These are phyloP conservation scores for Mycena maculata DNA, from an alignment of 768 basidiomycete species.

Conservation along the genomic window DNA sequence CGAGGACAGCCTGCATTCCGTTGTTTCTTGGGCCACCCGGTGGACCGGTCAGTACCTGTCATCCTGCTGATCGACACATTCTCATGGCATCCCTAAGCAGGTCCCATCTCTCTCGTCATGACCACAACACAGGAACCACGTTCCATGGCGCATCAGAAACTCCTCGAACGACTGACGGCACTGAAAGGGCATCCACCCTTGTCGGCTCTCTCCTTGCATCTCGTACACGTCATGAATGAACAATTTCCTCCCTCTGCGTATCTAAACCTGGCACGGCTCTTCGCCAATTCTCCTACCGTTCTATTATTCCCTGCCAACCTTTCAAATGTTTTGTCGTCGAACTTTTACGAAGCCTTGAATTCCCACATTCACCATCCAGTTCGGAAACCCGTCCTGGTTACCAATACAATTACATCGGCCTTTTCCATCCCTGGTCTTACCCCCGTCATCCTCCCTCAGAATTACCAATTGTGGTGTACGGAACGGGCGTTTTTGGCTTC, in stretches of 20 bases:
- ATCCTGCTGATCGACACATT: conserved; percentile 46
- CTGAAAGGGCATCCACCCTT: conserved; percentile 36
- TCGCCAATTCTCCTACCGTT: conserved; percentile 59
- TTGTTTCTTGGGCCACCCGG: conserved; percentile 48
- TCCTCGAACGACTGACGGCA: conserved; percentile 42
- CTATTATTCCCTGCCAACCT: conserved; percentile 64
- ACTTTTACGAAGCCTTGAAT: conserved; percentile 35
- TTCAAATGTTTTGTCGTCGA: conserved; percentile 39
- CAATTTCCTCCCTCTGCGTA: conserved; percentile 59
- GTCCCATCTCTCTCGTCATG: conserved; percentile 18
- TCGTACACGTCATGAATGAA: conserved; percentile 56
- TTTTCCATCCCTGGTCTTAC: conserved; percentile 56
- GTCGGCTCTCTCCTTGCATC: conserved; percentile 55
- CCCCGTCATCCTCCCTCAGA: conserved; percentile 56
- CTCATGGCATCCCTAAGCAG: conserved; percentile 52
- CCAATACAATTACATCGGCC: conserved; percentile 41
- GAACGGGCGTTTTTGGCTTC: conserved; percentile 61
- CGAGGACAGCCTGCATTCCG: conserved; percentile 43
- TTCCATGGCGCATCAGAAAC: conserved; percentile 42
- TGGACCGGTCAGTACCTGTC: conserved; percentile 56
- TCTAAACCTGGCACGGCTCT: conserved; percentile 73
- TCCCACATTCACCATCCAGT: conserved; percentile 19
- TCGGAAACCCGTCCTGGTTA: conserved; percentile 34
- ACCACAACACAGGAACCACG: conserved; percentile 41
- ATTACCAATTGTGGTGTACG: conserved; percentile 70